phyloP scores from a whole-genome alignment of 345 rosid genomes.

The Noccaea bulbosa region DNA sequence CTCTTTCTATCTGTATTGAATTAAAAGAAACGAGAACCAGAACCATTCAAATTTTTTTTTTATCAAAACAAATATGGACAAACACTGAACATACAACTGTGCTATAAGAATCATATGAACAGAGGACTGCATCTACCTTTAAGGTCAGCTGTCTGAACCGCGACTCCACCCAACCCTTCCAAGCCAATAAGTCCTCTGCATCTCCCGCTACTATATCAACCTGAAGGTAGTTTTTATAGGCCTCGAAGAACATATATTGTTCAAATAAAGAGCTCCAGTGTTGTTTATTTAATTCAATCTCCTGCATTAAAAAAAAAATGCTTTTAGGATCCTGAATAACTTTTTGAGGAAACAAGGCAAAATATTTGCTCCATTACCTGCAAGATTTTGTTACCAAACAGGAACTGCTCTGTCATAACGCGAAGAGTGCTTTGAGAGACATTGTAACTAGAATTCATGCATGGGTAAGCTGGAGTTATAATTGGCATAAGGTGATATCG shows the following conservation, averaged over 20 bases:
- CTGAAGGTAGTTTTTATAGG: constrained; percentile 74
- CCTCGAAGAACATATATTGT: constrained; percentile 70
- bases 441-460: constrained; percentile 85
- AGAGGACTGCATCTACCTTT: constrained; percentile 48
- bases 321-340: constrained; percentile 1
- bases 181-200: constrained; percentile 62
- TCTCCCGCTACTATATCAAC: constrained; percentile 66
- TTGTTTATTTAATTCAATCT: constrained; percentile 64
- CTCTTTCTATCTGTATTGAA: constrained; percentile 71
- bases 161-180: constrained; percentile 89
- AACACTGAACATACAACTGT: constrained; percentile 9
- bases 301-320: constrained; percentile 46
- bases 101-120: constrained; percentile 8
- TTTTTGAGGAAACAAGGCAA: background rate
- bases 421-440: constrained; percentile 73
- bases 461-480: constrained; percentile 83
- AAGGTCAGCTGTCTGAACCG: constrained; percentile 75
- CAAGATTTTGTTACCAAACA: constrained; percentile 59
- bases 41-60: background rate
- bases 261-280: constrained; percentile 69
- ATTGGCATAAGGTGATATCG: constrained; percentile 74
- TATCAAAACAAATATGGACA: background rate
- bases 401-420: constrained; percentile 76
- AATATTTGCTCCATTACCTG: constrained; percentile 48
- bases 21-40: background rate